Base-by-base conservation (phyloP, 2,329 filamentous ascomycete genomes). In the Colletotrichum sp. region DNA sequence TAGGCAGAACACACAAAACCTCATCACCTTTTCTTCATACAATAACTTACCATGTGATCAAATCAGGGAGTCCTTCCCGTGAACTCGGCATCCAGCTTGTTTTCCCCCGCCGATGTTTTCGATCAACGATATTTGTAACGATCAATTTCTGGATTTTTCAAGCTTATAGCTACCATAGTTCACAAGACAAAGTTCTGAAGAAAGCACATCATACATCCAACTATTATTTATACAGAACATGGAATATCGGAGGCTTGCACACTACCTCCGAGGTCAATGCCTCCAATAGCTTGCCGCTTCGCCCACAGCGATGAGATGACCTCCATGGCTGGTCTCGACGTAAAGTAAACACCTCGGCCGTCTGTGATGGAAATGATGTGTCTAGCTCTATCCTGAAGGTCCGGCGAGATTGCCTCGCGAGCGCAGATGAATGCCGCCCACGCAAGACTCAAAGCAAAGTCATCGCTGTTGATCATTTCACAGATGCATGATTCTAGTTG, bases 361-460 rank as follows among this genome's bases (percentile, higher is more conserved):
- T 52, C 44, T 52, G 44, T 52, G 44, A 52, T 52, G n/a, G 44
- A 21, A 52, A 52, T 52, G n/a, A 52, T 52, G n/a, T 52, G 44
- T 21, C n/a, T 52, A 21, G 44, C 78, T 26, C 78, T 75, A 6
- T 81, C 80, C 63, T 86, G 84, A 4, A 87, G 77, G 8, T 82
- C 81, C 0, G 83, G 79, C 30, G 82, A 80, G 3, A 84, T 81
- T 2, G 86, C 86, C 68, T 88, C 86, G 68, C 85, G 87, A 0
- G 83, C 85, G 3, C 85, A 85, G 26, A 88, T 85, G 68, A 87
- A 88, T 4, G 83, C 84, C 4, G 85, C 83, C 87, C 87, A 88
- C 1, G 85, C 82, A 16, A 88, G 80, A 6, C 83, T 84, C 0
- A 83, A 82, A 1, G 85, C 81, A 59, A 86, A 83, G 44, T 84